These are phyloP conservation scores for Colletotrichum lini DNA, from an alignment of 2,329 filamentous ascomycete genomes.

Conservation along the genomic window DNA sequence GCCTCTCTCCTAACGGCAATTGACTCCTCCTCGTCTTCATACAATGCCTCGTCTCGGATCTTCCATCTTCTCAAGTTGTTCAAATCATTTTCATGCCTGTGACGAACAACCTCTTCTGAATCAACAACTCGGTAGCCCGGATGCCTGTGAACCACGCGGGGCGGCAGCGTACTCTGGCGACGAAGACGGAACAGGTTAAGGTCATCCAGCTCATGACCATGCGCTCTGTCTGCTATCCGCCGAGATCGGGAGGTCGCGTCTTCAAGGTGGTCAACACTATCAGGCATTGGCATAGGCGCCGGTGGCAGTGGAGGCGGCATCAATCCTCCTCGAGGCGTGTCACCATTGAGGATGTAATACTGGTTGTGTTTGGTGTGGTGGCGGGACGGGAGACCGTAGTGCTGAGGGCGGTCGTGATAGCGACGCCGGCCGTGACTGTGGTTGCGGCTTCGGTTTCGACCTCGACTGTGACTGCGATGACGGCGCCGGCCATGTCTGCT, in stretches of 20 bases:
- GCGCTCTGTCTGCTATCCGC: conserved; percentile 4
- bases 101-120: conserved; percentile 33
- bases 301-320: conserved; percentile 13
- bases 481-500: conserved; percentile 24
- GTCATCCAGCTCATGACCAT: conserved; percentile 3
- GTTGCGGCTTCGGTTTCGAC: conserved; percentile 28
- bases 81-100: conserved; percentile 38
- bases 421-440: conserved; percentile 39
- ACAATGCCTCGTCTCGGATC: conserved; percentile 20
- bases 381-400: conserved; percentile 39
- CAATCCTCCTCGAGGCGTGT: conserved; percentile 8
- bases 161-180: conserved; percentile 6
- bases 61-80: conserved; percentile 21
- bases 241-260: conserved; percentile 17
- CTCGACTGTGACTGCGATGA: conserved; percentile 9
- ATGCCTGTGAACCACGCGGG: conserved; percentile 34
- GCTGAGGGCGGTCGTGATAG: conserved; percentile 37
- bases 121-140: conserved; percentile 21
- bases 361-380: conserved; percentile 30
- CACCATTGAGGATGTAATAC: conserved; percentile 22
- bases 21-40: conserved; percentile 29
- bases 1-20: conserved; percentile 17
- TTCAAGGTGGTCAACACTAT: conserved; percentile 3
- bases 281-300: conserved; percentile 8
- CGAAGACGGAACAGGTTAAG: conserved; percentile 12